Evolutionary conservation across 805 yeast species (phyloP).

Genomic region (Monosporozyma solicola): DNA sequence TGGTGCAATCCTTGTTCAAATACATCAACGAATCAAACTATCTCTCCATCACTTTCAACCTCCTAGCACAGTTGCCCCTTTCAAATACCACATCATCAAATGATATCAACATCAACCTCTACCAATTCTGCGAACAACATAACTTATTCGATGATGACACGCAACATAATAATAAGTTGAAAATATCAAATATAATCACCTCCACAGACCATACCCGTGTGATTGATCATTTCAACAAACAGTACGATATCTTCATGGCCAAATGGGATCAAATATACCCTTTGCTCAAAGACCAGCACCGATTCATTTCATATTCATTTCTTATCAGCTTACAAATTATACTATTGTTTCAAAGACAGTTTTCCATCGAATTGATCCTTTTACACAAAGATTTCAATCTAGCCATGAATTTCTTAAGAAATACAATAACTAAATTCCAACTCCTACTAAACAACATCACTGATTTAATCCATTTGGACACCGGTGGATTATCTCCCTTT

Average conservation of each 20-base stretch:
- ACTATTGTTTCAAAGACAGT: constrained; percentile 21
- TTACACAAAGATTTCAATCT: constrained; percentile 11
- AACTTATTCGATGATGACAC: neutral
- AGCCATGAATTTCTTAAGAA: constrained; percentile 21
- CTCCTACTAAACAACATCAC: neutral
- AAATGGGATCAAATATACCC: neutral
- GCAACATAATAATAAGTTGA: neutral
- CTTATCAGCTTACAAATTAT: constrained; percentile 17
- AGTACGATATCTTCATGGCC: neutral
- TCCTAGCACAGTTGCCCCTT: constrained; percentile 27
- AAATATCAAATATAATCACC: neutral
- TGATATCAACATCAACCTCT: constrained; percentile 7
- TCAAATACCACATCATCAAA: constrained; percentile 14
- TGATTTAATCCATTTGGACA: no score
- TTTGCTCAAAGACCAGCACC: neutral
- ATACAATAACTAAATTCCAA: constrained; percentile 15
- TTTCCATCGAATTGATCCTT: constrained; percentile 21
- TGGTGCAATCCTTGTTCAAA: constrained; percentile 33
- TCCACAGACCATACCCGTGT: neutral
- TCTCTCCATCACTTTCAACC: constrained; percentile 22
- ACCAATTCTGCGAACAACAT: neutral
- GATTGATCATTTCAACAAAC: neutral
- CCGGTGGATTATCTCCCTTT: neutral
- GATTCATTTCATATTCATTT: neutral
- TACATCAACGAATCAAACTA: constrained; percentile 37